These are phyloP conservation scores for Hypoxylon lenormandii DNA, from an alignment of 495 filamentous ascomycete genomes.

Conservation along the genomic window DNA sequence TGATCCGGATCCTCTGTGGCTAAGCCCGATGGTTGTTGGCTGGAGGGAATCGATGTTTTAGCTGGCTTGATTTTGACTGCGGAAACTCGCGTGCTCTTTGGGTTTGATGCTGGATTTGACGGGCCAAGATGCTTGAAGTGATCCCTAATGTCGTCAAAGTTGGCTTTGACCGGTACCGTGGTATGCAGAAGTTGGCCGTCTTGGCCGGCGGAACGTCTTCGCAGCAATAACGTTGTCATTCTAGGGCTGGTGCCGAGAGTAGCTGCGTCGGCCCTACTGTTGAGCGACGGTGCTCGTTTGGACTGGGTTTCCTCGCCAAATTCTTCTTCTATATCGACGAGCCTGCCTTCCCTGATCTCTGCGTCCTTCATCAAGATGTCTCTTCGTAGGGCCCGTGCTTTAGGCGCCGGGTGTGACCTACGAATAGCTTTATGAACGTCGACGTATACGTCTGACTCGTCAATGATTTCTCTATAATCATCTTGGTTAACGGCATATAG, in stretches of 20 bases:
- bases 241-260: slow-evolving; percentile 55
- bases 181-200: slow-evolving; percentile 57
- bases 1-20: slow-evolving; percentile 37
- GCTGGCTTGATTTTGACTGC: slow-evolving; percentile 91
- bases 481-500: slow-evolving; percentile 37
- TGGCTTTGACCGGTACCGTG: slow-evolving; percentile 62
- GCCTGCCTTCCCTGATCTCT: slow-evolving; percentile 32
- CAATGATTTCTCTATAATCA: slow-evolving; percentile 72
- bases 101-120: slow-evolving; percentile 86
- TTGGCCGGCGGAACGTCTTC: slow-evolving; percentile 65
- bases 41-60: slow-evolving; percentile 8
- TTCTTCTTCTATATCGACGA: slow-evolving; percentile 48
- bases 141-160: slow-evolving; percentile 75
- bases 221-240: slow-evolving; percentile 65
- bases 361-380: slow-evolving; percentile 65
- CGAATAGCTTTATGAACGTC: slow-evolving; percentile 97
- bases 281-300: slow-evolving; percentile 34
- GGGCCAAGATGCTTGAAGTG: slow-evolving; percentile 92
- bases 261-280: slow-evolving; percentile 47
- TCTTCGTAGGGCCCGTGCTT: slow-evolving; percentile 69
- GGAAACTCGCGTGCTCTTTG: slow-evolving; percentile 83
- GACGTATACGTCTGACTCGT: slow-evolving; percentile 93
- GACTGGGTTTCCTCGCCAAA: slow-evolving; percentile 10
- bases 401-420: slow-evolving; percentile 61
- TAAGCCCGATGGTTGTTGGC: slow-evolving; percentile 47